A percentile compares a stretch with the other conserved stretches of the same genome.
Evolutionary conservation across 306 rosid species (phyloP).

Genomic region (Delonix regia): DNA sequence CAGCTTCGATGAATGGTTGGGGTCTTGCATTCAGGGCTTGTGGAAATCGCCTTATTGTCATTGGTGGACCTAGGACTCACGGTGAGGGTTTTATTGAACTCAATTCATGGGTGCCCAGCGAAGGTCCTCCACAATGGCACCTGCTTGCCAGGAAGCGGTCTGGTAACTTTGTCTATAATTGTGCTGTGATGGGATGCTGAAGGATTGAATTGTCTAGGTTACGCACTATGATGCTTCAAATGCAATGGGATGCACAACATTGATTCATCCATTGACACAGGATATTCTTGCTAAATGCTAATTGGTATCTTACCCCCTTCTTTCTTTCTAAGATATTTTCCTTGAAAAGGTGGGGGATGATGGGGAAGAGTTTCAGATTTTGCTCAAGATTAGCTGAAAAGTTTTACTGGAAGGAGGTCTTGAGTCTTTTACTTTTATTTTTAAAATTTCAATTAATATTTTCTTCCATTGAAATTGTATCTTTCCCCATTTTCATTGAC

Average conservation of each 20-base stretch:
- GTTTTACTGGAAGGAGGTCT: slow-evolving; percentile 51
- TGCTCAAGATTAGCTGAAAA: slow-evolving; percentile 61
- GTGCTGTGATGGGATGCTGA: slow-evolving; percentile 98
- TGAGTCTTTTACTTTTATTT: slow-evolving; percentile 39
- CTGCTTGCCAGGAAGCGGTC: slow-evolving; percentile 72
- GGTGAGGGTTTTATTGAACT: slow-evolving; percentile 81
- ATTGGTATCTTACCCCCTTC: slow-evolving; percentile 39
- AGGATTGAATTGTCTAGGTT: slow-evolving; percentile 29
- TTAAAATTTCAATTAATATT: slow-evolving; percentile 43
- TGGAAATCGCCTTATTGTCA: slow-evolving; percentile 77
- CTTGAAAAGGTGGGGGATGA: slow-evolving; percentile 44
- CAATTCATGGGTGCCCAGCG: slow-evolving; percentile 87
- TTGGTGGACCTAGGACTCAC: slow-evolving; percentile 70
- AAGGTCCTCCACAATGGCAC: slow-evolving; percentile 84
- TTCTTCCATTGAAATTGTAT: slow-evolving; percentile 53
- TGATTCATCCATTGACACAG: slow-evolving; percentile 52
- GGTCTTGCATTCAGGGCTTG: slow-evolving; percentile 94
- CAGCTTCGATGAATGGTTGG: slow-evolving; percentile 87
- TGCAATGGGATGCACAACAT: slow-evolving; percentile 46
- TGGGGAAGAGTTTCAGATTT: slow-evolving; percentile 52
- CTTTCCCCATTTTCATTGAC: slow-evolving; percentile 61
- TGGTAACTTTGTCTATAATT: slow-evolving; percentile 82
- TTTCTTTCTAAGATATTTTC: slow-evolving; percentile 36
- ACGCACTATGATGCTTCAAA: slow-evolving; percentile 42
- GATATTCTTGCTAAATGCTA: slow-evolving; percentile 70